Evolutionary conservation across 2,329 filamentous ascomycete species (phyloP).

Genomic region (Xylariomycetidae sp.): DNA sequence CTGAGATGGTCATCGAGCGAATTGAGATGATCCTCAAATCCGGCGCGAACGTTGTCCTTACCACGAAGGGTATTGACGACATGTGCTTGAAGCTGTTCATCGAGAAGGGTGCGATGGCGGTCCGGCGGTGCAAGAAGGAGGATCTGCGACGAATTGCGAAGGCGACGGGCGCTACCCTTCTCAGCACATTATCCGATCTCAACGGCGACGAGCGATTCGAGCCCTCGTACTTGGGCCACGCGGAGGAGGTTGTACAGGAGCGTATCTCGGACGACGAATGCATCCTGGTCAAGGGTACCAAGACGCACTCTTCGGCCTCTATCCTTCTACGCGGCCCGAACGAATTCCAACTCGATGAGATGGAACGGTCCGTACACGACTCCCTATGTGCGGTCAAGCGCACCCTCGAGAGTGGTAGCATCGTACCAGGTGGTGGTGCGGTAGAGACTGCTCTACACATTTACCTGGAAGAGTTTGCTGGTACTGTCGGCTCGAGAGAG

Average conservation of each 20-base stretch:
- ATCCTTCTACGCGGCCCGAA: constrained; percentile 94
- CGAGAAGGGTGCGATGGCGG: constrained; percentile 91
- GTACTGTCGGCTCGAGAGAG: constrained; percentile 92
- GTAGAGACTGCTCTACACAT: constrained; percentile 99
- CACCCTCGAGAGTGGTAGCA: constrained; percentile 91
- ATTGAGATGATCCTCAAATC: constrained; percentile 98
- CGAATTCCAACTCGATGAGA: constrained; percentile 95
- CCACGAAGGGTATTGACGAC: constrained; percentile 98
- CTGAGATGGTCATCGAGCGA: constrained; percentile 86
- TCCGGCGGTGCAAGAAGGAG: constrained; percentile 97
- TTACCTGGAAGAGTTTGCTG: constrained; percentile 97
- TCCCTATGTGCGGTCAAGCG: constrained; percentile 95
- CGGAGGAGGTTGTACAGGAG: constrained; percentile 96
- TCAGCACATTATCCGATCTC: constrained; percentile 89
- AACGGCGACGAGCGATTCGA: constrained; percentile 98
- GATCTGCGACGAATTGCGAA: constrained; percentile 92
- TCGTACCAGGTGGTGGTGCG: constrained; percentile 92
- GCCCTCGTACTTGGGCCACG: constrained; percentile 77
- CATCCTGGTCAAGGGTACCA: constrained; percentile 93
- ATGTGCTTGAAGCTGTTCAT: constrained; percentile 90
- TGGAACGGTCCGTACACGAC: constrained; percentile 98
- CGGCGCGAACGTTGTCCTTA: constrained; percentile 91
- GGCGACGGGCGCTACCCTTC: constrained; percentile 87
- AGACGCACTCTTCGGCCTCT: constrained; percentile 87
- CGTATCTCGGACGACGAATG: constrained; percentile 98